A percentile compares a stretch with the other conserved stretches of the same genome.
Conservation (phyloP, 371 early-diverging fungal genomes). For the Syncephalastrum monosporum region DNA sequence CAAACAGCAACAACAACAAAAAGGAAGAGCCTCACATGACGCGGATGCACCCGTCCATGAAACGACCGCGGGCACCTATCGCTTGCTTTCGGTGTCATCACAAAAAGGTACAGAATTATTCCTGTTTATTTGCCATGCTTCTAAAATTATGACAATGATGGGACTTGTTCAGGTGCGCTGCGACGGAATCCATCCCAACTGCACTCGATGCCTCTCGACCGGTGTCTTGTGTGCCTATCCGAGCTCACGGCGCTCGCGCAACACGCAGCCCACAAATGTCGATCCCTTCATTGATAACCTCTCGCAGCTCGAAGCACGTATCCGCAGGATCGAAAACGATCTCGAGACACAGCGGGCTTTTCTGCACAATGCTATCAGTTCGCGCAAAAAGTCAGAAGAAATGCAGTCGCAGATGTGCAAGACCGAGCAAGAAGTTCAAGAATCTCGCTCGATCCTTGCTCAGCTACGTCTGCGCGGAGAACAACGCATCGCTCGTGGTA, state of each 20-base stretch:
- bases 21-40: conserved; percentile 10
- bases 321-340: conserved; percentile 41
- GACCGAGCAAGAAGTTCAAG: conserved; percentile 45
- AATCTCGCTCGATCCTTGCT: conserved; percentile 44
- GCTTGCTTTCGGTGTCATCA: conserved; percentile 36
- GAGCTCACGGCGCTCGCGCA: conserved; percentile 42
- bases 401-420: conserved; percentile 27
- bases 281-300: conserved; percentile 48
- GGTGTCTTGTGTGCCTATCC: conserved; percentile 46
- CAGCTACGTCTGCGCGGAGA: conserved; percentile 44
- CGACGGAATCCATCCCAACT: conserved; percentile 43
- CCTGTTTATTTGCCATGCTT: not conserved
- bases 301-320: conserved; percentile 39
- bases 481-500: conserved; percentile 36
- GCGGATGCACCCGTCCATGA: conserved; percentile 23
- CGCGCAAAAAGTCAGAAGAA: conserved; percentile 7
- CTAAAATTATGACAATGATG: not conserved
- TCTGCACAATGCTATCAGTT: conserved; percentile 9
- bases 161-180: conserved; percentile 34
- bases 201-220: conserved; percentile 38
- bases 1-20: conserved; percentile 5
- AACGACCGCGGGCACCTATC: conserved; percentile 37
- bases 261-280: conserved; percentile 41
- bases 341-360: conserved; percentile 32
- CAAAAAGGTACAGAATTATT: conserved; percentile 21